These are phyloP conservation scores for Eucalyptus virginea DNA, from an alignment of 345 rosid genomes.

Conservation along the genomic window DNA sequence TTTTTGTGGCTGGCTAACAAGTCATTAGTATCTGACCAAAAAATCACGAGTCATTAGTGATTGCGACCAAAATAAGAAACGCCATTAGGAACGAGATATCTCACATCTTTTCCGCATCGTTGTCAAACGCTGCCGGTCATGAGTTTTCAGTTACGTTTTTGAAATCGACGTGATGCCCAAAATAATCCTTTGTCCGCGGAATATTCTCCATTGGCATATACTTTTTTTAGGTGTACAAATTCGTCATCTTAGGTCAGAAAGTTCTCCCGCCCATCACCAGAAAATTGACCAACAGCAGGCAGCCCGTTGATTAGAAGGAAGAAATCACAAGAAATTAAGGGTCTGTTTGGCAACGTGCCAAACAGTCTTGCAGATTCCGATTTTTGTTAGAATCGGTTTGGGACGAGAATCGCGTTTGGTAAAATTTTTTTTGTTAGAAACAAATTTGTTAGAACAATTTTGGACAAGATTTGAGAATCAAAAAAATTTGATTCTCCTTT, in stretches of 20 bases:
- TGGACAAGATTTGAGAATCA: too few relatives aligned
- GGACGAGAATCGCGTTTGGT: too few relatives aligned
- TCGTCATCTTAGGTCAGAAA: not conserved
- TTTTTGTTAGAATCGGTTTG: too few relatives aligned
- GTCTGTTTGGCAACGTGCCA: too few relatives aligned
- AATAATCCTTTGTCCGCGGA: not conserved
- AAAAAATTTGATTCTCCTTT: too few relatives aligned
- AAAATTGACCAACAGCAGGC: not conserved
- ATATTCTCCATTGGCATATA: not conserved
- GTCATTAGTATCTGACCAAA: not conserved
- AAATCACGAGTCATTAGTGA: not conserved
- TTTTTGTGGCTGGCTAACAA: not conserved
- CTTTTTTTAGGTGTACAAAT: not conserved
- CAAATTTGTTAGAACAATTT: too few relatives aligned
- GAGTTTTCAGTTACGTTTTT: not conserved
- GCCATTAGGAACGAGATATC: not conserved
- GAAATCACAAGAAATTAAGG: not conserved
- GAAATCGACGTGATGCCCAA: not conserved
- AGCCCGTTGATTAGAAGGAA: not conserved
- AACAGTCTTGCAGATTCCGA: too few relatives aligned
- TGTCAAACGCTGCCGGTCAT: not conserved
- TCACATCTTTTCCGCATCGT: not conserved
- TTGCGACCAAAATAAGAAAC: not conserved
- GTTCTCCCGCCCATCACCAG: not conserved
- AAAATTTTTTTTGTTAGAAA: too few relatives aligned